Evolutionary conservation across 2,329 filamentous ascomycete species (phyloP), one percentile per base, ranked within the genome.

Genomic region (Ophiostoma novo-ulmi): DNA sequence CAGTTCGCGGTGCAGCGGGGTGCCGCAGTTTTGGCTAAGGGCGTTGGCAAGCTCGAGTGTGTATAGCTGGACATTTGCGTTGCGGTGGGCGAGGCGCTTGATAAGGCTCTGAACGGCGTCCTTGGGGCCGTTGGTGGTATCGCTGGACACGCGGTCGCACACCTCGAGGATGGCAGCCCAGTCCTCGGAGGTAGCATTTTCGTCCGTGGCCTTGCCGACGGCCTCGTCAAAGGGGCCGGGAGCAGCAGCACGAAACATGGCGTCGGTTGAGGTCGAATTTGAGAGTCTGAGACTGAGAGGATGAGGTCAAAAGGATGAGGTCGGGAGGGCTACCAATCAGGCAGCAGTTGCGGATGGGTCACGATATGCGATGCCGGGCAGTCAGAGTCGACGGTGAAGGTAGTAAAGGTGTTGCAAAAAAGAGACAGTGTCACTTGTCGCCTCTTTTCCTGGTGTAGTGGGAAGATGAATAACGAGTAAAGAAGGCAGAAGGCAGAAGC

Each of bases 1-100:
- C 72, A 97, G 84, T 81, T 97, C 94, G 79, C 92, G 91, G 81
- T 97, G 93, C 81, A 97, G 91, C 74, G 87, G 85, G 72, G 90
- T 86, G 68, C 93, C 94, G 78, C 94, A 97, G 81, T 97, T 97
- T 78, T 97, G 93, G 75, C 92, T 93, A 70, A 97, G 86, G 26
- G 94, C 91, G 81, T 97, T 97, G 73, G 91, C 93, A 75, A 97
- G 89, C 89, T 96, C 93, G 72, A 97, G 88, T 14, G 94, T 97
- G 80, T 97, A 97, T 26, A 97, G 88, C 81, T 97, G 94, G 36
- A 97, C 94, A 79, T 97, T 97, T 73, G 94, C 94, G 80, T 97
- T 97, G 75, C 94, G 90, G 80, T 97, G 93, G 71, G 93, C 93
- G 70, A 97, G 85, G 61, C 94, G 87, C 83, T 94, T 96, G 81